Percentiles rank a stretch among this genome's conserved stretches.
Conservation (phyloP, 2,329 filamentous ascomycete genomes). For the Aspergillaceae sp. region DNA sequence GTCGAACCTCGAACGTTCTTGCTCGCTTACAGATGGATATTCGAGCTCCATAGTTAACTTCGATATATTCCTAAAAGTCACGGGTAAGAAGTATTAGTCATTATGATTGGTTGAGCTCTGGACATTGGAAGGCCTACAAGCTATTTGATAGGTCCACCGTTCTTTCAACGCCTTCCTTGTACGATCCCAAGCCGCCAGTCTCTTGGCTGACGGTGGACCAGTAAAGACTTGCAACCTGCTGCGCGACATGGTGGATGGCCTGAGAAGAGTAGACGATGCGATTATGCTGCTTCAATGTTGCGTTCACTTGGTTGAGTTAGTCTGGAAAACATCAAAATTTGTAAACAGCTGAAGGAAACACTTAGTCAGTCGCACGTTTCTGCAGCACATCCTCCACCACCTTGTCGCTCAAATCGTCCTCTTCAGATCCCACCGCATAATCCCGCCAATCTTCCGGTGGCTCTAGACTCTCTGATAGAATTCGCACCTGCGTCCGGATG, state of each 20-base stretch:
- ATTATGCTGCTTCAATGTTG: slow-evolving; percentile 44
- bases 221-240: slow-evolving; percentile 48
- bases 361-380: slow-evolving; percentile 34
- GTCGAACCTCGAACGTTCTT: slow-evolving; percentile 26
- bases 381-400: slow-evolving; percentile 43
- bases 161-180: slow-evolving; percentile 26
- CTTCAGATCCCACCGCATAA: slow-evolving; percentile 32
- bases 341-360: background rate
- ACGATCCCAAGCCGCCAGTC: slow-evolving; percentile 13
- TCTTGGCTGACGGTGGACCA: slow-evolving; percentile 42
- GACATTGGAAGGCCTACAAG: slow-evolving; percentile 18
- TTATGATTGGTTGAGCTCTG: background rate
- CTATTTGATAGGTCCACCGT: slow-evolving; percentile 32
- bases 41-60: slow-evolving; percentile 31
- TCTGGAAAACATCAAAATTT: background rate
- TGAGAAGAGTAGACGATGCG: slow-evolving; percentile 46
- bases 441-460: slow-evolving; percentile 41
- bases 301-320: slow-evolving; percentile 36
- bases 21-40: slow-evolving; percentile 21
- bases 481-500: slow-evolving; percentile 43
- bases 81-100: slow-evolving; percentile 2
- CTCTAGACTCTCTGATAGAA: slow-evolving; percentile 42
- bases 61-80: slow-evolving; percentile 26
- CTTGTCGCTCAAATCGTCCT: slow-evolving; percentile 41
- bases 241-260: slow-evolving; percentile 47